phyloP scores from a whole-genome alignment of 2,329 filamentous ascomycete genomes.

The Penicillium thymicola region DNA sequence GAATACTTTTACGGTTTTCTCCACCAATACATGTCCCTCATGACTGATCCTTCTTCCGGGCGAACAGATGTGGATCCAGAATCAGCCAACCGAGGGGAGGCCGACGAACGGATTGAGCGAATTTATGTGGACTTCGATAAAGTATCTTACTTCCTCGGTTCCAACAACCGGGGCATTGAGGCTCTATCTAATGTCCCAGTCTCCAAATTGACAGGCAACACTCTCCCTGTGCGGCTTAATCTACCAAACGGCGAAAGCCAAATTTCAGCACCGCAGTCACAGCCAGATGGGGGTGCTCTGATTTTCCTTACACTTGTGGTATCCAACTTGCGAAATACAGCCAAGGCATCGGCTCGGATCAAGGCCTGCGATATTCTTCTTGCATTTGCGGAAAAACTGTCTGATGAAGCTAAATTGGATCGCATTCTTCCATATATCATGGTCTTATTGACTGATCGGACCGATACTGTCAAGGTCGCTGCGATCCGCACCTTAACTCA shows the following conservation, averaged over 20 bases:
- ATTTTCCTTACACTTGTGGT: constrained; percentile 89
- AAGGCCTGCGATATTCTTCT: constrained; percentile 87
- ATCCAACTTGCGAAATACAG: constrained; percentile 83
- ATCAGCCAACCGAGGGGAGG: constrained; percentile 72
- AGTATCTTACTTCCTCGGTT: constrained; percentile 89
- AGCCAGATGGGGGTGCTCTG: constrained; percentile 81
- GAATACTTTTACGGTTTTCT: constrained; percentile 97
- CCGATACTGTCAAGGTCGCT: constrained; percentile 79
- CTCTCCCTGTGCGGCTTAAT: constrained; percentile 74
- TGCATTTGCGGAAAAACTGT: constrained; percentile 84
- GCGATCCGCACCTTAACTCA: constrained; percentile 86
- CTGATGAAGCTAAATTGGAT: constrained; percentile 94
- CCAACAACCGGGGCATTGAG: constrained; percentile 53
- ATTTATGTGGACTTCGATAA: constrained; percentile 97
- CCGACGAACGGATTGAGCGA: constrained; percentile 89
- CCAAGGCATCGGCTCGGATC: constrained; percentile 79
- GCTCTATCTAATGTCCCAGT: constrained; percentile 31
- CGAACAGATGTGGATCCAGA: constrained; percentile 67
- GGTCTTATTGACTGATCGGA: constrained; percentile 73
- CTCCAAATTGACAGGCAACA: constrained; percentile 33
- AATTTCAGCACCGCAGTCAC: constrained; percentile 58
- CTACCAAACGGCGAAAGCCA: constrained; percentile 80
- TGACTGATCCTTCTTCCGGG: constrained; percentile 85
- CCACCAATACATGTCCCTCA: constrained; percentile 94
- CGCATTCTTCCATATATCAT: constrained; percentile 88